Base-by-base conservation (phyloP, 73 alveolate species). In the Paramecium biaurelia region DNA sequence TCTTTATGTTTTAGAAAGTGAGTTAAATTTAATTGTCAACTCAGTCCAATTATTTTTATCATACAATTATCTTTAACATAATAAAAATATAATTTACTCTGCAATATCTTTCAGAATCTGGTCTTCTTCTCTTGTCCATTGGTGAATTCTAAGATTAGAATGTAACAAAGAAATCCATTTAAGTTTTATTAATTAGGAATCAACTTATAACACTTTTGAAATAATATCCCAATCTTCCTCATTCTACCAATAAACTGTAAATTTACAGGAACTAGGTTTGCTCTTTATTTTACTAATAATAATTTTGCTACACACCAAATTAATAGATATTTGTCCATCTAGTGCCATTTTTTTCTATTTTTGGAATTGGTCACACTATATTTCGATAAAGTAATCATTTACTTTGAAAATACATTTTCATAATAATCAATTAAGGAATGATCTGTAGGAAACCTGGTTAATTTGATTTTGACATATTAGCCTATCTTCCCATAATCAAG, bases 81-180 rank as follows among this genome's bases (percentile, higher is more conserved):
- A 21, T n/a, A 14, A 35, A 5, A 32, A 30, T 38, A 35, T 67
- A 2, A 53, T 53, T 53, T 74, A 74, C 87, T 15, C 15, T 9
- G 87, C 87, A 1, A 74, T 74, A 32, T 74, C 59, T 74, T 74
- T 35, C 14, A 74, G 59, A 14, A 74, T 21, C 18, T 35, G 20
- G 15, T 74, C 87, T 74, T 74, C 87, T n/a, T 74, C 47, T 74
- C 20, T 11, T 5, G 68, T 32, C 87, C 87, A 74, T 74, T 32
- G 34, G 10, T 32, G 37, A 4, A 30, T 30, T 37, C 58, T 32
- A 12, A 74, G 58, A 35, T 32, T 74, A 43, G 87, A 30, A 74
- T 74, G 87, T 14, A 74, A 34, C 34, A 74, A 38, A 0, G 87
- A 74, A 34, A 74, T 74, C 87, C 87, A 74, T 38, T 74, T 74